These are phyloP conservation scores for Coprinopsis cinerea DNA, from an alignment of 768 basidiomycete species.

Conservation along the genomic window DNA sequence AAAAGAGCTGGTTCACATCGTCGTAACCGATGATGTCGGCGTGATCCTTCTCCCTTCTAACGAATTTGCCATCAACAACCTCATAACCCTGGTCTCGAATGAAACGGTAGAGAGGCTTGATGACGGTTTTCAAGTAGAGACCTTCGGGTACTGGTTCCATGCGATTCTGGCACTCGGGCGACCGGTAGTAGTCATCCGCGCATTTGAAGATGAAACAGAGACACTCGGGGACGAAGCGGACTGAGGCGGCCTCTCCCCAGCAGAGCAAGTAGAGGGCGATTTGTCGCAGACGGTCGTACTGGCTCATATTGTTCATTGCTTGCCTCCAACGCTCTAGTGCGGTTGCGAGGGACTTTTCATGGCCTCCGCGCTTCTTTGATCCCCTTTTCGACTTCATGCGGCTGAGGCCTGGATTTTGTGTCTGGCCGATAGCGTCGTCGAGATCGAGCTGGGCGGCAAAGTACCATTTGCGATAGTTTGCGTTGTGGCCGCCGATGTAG, in stretches of 20 bases:
- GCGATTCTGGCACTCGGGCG: conserved; percentile 93
- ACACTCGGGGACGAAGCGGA: conserved; percentile 94
- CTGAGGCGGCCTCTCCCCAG: conserved; percentile 98
- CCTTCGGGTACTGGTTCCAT: conserved; percentile 92
- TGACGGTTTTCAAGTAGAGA: conserved; percentile 83
- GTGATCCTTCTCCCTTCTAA: conserved; percentile 89
- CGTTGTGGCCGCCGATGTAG: conserved; percentile 97
- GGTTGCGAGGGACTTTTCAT: conserved; percentile 63
- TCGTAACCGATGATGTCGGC: conserved; percentile 96
- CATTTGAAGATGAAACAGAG: conserved; percentile 99
- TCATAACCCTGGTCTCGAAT: conserved; percentile 98
- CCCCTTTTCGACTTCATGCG: conserved; percentile 70
- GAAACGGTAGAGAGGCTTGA: conserved; percentile 93
- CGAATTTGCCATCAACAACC: conserved; percentile 91
- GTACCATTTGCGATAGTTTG: conserved; percentile 99
- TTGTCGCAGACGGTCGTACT: conserved; percentile 95
- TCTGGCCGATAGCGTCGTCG: conserved; percentile 91
- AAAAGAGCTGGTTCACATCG: conserved; percentile 98
- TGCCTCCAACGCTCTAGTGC: conserved; percentile 93
- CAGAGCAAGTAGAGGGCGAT: conserved; percentile 92
- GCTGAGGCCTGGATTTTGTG: conserved; percentile 85
- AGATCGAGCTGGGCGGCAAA: conserved; percentile 98
- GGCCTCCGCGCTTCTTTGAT: conserved; percentile 40
- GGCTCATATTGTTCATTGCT: conserved; percentile 98
- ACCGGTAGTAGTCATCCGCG: conserved; percentile 98